phyloP scores from a whole-genome alignment of 2,329 filamentous ascomycete species.

The Venturia pyrina region DNA sequence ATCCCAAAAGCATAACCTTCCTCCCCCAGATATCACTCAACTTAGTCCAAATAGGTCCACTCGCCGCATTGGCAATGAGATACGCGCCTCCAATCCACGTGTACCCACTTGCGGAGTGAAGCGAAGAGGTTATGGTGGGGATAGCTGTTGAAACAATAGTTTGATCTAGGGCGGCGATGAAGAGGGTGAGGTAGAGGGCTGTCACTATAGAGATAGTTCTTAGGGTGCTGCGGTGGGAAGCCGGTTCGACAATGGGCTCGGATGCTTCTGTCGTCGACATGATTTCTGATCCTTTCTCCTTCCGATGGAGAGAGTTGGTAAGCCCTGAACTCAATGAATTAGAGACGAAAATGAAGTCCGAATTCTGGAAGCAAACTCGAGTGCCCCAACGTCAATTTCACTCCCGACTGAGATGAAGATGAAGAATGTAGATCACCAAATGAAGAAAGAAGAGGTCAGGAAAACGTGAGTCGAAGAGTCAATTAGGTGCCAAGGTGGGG shows the following conservation, averaged over 20 bases:
- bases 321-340: neutral
- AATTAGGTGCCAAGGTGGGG: neutral
- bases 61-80: conserved; percentile 37
- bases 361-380: too few relatives aligned
- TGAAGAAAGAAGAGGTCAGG: neutral
- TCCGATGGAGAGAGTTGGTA: neutral
- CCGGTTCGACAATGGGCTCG: neutral
- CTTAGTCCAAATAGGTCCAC: conserved; percentile 52
- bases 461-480: neutral
- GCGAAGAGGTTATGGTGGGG: conserved; percentile 47
- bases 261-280: neutral
- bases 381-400: too few relatives aligned
- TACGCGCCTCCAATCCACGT: conserved; percentile 46
- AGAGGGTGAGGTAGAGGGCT: conserved; percentile 9
- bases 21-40: conserved; percentile 58
- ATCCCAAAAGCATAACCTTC: conserved; percentile 50
- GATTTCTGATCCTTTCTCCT: neutral
- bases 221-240: neutral
- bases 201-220: neutral
- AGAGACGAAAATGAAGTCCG: neutral
- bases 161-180: conserved; percentile 14
- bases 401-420: neutral
- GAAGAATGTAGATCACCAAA: neutral
- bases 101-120: conserved; percentile 40
- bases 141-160: conserved; percentile 54